Percentiles rank a stretch among this genome's conserved stretches.
phyloP scores from a whole-genome alignment of 257 asterid genomes.

The Fraxinus anomala region DNA sequence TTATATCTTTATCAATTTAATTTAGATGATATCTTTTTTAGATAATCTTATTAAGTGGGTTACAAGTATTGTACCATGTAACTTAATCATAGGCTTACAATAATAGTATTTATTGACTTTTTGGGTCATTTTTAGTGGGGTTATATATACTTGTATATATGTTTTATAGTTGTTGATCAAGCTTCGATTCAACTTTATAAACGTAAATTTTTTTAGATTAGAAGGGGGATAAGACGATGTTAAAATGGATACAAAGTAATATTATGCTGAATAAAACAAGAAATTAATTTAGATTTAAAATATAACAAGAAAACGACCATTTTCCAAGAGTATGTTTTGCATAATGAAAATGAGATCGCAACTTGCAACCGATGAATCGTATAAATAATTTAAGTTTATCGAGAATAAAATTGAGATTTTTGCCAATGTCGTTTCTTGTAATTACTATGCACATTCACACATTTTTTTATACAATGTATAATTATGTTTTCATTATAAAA shows the following conservation, averaged over 20 bases:
- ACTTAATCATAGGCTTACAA: slow-evolving; percentile 10
- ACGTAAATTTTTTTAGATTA: background rate
- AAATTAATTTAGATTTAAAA: no score
- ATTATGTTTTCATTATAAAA: no score
- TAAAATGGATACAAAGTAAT: background rate
- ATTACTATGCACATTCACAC: no score
- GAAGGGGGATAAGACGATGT: background rate
- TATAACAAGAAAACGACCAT: no score
- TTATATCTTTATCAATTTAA: slow-evolving; percentile 6
- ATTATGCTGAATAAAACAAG: no score
- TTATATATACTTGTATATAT: background rate
- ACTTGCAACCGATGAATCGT: no score
- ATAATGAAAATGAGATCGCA: no score
- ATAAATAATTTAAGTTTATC: no score
- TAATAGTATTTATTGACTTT: slow-evolving; percentile 31
- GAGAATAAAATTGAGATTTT: no score
- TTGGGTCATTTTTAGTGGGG: slow-evolving; percentile 10
- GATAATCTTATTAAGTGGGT: slow-evolving; percentile 22
- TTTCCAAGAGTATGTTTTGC: no score
- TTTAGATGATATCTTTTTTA: slow-evolving; percentile 18
- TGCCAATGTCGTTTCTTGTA: no score
- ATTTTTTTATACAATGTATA: no score
- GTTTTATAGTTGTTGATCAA: slow-evolving; percentile 10
- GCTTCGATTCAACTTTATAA: background rate
- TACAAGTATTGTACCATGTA: slow-evolving; percentile 17